phyloP scores from a whole-genome alignment of 1,139 yeast species.

The Blastobotrys aristatus region DNA sequence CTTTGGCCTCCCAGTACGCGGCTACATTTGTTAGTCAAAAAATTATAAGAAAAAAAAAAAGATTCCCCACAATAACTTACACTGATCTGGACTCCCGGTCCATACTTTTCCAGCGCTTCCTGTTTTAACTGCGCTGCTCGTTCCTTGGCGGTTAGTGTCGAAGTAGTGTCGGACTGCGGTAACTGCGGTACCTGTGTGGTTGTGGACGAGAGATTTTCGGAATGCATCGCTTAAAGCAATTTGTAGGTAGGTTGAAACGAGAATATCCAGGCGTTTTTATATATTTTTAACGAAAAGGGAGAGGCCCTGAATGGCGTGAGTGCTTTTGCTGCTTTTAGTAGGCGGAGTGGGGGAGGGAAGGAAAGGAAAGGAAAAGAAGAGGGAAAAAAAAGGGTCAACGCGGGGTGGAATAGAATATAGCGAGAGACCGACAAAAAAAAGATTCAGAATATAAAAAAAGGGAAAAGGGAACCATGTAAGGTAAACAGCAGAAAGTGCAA shows the following conservation, averaged over 20 bases:
- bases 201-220: background rate
- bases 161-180: no score
- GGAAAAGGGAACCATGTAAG: no score
- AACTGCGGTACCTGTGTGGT: no score
- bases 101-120: slow-evolving; percentile 15
- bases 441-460: no score
- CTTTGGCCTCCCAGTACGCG: slow-evolving; percentile 36
- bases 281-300: background rate
- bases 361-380: background rate
- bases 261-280: background rate
- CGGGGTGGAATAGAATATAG: background rate
- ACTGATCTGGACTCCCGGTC: slow-evolving; percentile 21
- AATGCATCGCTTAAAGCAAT: no score
- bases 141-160: background rate
- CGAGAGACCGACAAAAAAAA: background rate
- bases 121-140: slow-evolving; percentile 10
- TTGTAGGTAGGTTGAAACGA: no score
- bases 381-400: background rate
- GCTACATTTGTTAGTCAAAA: slow-evolving; percentile 14
- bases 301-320: no score
- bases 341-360: background rate
- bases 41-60: background rate
- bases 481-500: no score
- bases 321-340: no score
- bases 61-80: slow-evolving; percentile 14